Percentiles rank a stretch among this genome's conserved stretches.
phyloP scores from a whole-genome alignment of 345 rosid species.

The Lumnitzera littorea region DNA sequence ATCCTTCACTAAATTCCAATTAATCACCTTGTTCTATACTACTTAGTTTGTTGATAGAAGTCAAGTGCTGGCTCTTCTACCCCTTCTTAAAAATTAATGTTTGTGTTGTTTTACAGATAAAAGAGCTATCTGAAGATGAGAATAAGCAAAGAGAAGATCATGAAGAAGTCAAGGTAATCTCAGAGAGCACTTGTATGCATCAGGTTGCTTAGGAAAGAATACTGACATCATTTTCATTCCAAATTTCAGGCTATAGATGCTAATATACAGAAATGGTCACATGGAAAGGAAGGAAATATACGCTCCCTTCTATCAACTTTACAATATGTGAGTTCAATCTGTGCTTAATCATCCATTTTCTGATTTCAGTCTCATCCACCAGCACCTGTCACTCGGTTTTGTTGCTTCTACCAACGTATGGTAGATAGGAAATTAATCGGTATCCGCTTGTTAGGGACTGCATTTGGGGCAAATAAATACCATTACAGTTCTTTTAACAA shows the following conservation, averaged over 20 bases:
- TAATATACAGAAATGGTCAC: conserved; percentile 66
- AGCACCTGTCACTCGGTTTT: too few relatives aligned
- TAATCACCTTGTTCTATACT: background rate
- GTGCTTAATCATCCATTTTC: too few relatives aligned
- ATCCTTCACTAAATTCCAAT: background rate
- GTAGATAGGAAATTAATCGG: too few relatives aligned
- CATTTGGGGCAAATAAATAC: too few relatives aligned
- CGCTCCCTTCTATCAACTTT: conserved; percentile 88
- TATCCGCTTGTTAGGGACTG: too few relatives aligned
- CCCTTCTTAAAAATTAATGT: background rate
- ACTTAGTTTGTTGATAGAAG: background rate
- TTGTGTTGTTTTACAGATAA: conserved; percentile 30
- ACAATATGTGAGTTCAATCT: conserved; percentile 61
- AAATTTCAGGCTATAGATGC: conserved; percentile 48
- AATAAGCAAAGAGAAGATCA: conserved; percentile 15
- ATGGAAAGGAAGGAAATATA: conserved; percentile 79
- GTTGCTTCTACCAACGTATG: too few relatives aligned
- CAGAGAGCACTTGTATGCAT: background rate
- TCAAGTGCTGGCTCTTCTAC: background rate
- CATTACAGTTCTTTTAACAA: too few relatives aligned
- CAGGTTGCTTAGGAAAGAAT: background rate
- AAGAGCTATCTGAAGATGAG: conserved; percentile 47
- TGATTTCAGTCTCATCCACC: too few relatives aligned
- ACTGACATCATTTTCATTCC: conserved; percentile 6
- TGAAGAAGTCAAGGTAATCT: conserved; percentile 44